Conservation (phyloP, 345 rosid genomes). For the Ceriops zippeliana region DNA sequence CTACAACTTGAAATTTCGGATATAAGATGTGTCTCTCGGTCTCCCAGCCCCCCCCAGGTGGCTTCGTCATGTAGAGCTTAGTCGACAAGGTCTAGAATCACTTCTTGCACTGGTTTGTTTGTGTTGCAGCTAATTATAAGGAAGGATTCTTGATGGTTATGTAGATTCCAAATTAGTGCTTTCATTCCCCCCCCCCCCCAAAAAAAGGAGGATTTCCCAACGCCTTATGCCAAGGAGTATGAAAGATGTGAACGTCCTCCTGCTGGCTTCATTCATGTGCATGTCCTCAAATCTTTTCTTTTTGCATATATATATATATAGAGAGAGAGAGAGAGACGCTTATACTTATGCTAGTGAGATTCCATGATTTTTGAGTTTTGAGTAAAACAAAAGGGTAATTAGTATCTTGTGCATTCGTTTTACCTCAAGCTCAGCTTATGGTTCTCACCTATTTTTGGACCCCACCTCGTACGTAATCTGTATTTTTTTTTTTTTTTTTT, state of each 20-base stretch:
- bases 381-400: too few species aligned
- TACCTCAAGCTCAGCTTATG: too few species aligned
- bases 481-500: too few species aligned
- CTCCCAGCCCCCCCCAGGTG: neutral
- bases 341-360: neutral
- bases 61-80: neutral
- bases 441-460: too few species aligned
- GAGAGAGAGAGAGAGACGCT: too few species aligned
- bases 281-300: too few species aligned
- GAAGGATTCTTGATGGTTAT: slow-evolving; percentile 12
- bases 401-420: too few species aligned
- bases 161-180: slow-evolving; percentile 9
- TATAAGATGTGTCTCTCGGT: slow-evolving; percentile 1
- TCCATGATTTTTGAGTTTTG: too few species aligned
- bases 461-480: too few species aligned
- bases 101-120: neutral
- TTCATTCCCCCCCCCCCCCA: neutral
- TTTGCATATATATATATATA: neutral
- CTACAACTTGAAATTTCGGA: slow-evolving; percentile 22
- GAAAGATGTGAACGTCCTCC: slow-evolving; percentile 10
- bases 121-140: neutral
- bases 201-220: neutral
- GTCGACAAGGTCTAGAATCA: slow-evolving; percentile 1
- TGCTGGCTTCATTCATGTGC: too few species aligned
- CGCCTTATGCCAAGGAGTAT: slow-evolving; percentile 2